Conservation (phyloP, 2,329 filamentous ascomycete genomes). For the Xylaria sp. region DNA sequence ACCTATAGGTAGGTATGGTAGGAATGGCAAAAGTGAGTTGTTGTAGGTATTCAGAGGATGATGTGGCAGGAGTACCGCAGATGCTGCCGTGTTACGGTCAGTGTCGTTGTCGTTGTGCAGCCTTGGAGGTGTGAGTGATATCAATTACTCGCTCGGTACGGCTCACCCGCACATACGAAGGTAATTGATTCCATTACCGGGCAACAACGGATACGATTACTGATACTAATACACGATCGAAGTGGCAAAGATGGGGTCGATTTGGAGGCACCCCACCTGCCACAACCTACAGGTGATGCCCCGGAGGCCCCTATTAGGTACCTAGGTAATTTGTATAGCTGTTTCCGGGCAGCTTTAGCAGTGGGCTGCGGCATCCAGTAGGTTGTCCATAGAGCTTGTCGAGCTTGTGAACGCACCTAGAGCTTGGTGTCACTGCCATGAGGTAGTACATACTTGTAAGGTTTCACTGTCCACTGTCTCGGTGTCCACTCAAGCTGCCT, state of each 20-base stretch:
- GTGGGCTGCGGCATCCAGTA: neutral
- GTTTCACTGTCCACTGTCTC: neutral
- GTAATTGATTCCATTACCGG: neutral
- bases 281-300: neutral
- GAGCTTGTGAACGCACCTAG: neutral
- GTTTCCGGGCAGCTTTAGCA: neutral
- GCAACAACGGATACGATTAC: neutral
- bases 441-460: no score
- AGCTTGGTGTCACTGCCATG: neutral
- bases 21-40: slow-evolving; percentile 4
- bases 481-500: neutral
- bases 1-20: neutral
- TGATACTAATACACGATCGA: neutral
- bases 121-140: neutral
- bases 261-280: slow-evolving; percentile 20
- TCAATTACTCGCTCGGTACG: neutral
- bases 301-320: neutral
- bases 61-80: slow-evolving; percentile 10
- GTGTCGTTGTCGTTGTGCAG: neutral
- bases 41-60: slow-evolving; percentile 1
- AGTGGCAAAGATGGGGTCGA: slow-evolving; percentile 18
- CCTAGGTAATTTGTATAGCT: neutral
- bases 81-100: slow-evolving; percentile 3
- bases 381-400: neutral
- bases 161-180: neutral